Evolutionary conservation across 768 basidiomycete genomes (phyloP).

Genomic region (Trametes punicea): DNA sequence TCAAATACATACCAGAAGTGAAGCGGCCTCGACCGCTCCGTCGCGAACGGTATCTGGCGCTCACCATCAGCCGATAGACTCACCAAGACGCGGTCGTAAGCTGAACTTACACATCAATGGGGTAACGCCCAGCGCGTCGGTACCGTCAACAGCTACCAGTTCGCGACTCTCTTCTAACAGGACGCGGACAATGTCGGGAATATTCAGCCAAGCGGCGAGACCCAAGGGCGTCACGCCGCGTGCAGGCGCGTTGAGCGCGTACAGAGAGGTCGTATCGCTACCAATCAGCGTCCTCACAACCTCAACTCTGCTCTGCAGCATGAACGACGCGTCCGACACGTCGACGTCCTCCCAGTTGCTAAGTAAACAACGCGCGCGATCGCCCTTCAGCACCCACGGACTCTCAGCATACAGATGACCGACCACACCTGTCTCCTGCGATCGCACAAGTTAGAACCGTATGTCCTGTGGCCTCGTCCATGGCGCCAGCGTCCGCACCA

Average conservation of each 20-base stretch:
- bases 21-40: slow-evolving; percentile 63
- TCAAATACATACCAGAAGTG: slow-evolving; percentile 50
- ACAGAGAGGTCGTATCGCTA: slow-evolving; percentile 59
- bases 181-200: slow-evolving; percentile 53
- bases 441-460: slow-evolving; percentile 67
- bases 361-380: slow-evolving; percentile 4
- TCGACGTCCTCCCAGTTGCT: slow-evolving; percentile 65
- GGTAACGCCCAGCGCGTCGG: slow-evolving; percentile 73
- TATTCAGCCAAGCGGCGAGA: slow-evolving; percentile 76
- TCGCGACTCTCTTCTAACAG: slow-evolving; percentile 63
- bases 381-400: slow-evolving; percentile 13
- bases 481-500: slow-evolving; percentile 68
- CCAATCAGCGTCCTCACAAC: slow-evolving; percentile 53
- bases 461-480: slow-evolving; percentile 52
- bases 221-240: slow-evolving; percentile 75
- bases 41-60: slow-evolving; percentile 72
- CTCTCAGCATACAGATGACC: neutral
- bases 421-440: slow-evolving; percentile 60
- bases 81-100: neutral
- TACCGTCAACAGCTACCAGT: slow-evolving; percentile 66
- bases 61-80: neutral
- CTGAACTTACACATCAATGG: slow-evolving; percentile 74
- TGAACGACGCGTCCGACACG: slow-evolving; percentile 68
- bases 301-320: slow-evolving; percentile 53
- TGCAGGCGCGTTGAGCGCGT: slow-evolving; percentile 73